Evolutionary conservation across 1,284 basidiomycete genomes (phyloP), one percentile per base, ranked within the genome.

Genomic region (Boletus semigastroideus): DNA sequence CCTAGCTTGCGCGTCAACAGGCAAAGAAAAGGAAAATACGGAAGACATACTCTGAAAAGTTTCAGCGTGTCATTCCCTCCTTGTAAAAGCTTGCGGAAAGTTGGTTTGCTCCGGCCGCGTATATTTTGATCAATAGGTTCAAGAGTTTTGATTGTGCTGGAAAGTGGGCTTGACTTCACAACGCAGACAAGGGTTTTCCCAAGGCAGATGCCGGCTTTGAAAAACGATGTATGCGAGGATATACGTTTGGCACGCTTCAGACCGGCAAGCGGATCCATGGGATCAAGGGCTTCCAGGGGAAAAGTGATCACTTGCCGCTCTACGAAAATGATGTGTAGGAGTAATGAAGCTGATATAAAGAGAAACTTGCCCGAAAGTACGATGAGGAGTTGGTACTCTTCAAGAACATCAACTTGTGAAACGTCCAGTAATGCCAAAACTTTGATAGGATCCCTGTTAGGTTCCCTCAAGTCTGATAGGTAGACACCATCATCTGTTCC

Each of bases 401-500:
- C 96, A 45, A 99, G 78, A 5, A 99, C 90, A 60, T 99, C 97
- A 13, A 99, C 89, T 74, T 99, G 97, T 1, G 89, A 84, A 17
- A 99, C 95, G 60, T 96, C 93, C 40, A 90, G 77, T 17, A 98
- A 73, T 17, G 89, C 90, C 53, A 99, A 80, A 33, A 99, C 94
- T 71, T 94, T 94, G 41, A 92, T 79, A 1, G 97, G 97, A 47
- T 92, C 90, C 53, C 87, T 83, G 57, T 83, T 82, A 49, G 79
- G 74, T 45, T 91, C 87, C 46, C 86, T 80, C 39, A 98, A 73
- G 65, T 98, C 92, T 19, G 92, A 92, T 54, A 99, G 82, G 69
- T 98, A 99, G 31, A 99, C 90, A 28, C 97, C 97, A 58, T 98
- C 94, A 64, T 97, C 92, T 4, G 94, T 98, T 20, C 97, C 97